A percentile compares a stretch with the other conserved stretches of the same genome.
phyloP scores from a whole-genome alignment of 345 rosid genomes.

The Firmiana major region DNA sequence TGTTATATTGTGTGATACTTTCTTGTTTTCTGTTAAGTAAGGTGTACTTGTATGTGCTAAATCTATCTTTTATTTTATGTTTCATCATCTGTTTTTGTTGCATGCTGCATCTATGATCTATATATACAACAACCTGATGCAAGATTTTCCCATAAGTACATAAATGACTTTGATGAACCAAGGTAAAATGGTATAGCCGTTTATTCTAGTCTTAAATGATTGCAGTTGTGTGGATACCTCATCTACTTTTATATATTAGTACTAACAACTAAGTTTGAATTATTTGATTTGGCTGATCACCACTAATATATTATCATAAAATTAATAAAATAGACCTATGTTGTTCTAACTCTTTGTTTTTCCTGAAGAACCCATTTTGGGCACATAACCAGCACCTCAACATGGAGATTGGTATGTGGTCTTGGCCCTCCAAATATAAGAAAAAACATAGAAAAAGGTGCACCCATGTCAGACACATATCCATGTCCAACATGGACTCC shows the following conservation, averaged over 20 bases:
- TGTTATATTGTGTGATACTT: not conserved
- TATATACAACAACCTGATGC: not conserved
- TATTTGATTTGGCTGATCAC: not conserved
- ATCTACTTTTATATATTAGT: not conserved
- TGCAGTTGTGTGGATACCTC: not conserved
- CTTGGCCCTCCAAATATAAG: not conserved
- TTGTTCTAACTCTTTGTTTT: not conserved
- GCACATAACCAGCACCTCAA: not conserved
- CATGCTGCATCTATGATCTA: not conserved
- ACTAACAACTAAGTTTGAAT: not conserved
- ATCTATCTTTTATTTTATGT: not conserved
- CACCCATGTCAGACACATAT: not conserved
- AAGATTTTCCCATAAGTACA: not conserved
- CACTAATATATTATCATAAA: not conserved
- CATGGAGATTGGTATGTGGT: not conserved
- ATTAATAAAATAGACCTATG: not conserved
- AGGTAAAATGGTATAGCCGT: not conserved
- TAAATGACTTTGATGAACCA: not conserved
- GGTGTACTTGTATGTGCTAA: not conserved
- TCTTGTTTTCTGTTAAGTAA: not conserved
- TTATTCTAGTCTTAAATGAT: not conserved
- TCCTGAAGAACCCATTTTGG: not conserved
- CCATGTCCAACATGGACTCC: not conserved
- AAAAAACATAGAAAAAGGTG: not conserved
- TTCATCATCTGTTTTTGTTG: not conserved